These are phyloP conservation scores for Chlorella sp. DNA, from an alignment of 139 green algal genomes.

Conservation along the genomic window DNA sequence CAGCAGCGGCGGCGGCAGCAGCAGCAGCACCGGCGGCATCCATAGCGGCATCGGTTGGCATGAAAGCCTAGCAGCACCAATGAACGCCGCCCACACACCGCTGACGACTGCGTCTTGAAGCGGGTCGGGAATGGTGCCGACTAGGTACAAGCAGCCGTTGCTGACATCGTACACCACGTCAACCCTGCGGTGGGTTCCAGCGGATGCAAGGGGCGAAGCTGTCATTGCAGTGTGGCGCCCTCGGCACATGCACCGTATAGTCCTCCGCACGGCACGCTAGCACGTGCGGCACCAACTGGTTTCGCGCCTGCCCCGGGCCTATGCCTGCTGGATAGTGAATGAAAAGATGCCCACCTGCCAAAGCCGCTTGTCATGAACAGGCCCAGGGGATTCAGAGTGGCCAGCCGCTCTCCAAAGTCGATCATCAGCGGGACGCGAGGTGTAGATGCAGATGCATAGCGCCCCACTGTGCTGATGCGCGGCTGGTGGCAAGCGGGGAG, in stretches of 20 bases:
- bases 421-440: not conserved
- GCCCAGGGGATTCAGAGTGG: not conserved
- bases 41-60: not conserved
- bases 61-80: not conserved
- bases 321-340: too few species aligned
- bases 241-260: too few species aligned
- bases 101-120: not conserved
- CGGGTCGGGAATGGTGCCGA: not conserved
- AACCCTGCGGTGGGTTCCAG: not conserved
- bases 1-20: not conserved
- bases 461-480: not conserved
- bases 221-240: too few species aligned
- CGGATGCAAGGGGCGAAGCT: too few species aligned
- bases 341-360: not conserved
- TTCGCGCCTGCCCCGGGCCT: too few species aligned
- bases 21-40: not conserved
- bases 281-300: too few species aligned
- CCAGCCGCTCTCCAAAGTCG: constrained; percentile 9
- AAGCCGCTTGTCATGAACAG: not conserved
- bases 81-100: not conserved
- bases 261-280: too few species aligned
- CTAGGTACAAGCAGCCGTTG: not conserved
- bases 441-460: not conserved
- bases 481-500: not conserved
- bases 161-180: not conserved